These are phyloP conservation scores for Monilinia fructigena DNA, from an alignment of 2,329 filamentous ascomycete species.

Conservation along the genomic window DNA sequence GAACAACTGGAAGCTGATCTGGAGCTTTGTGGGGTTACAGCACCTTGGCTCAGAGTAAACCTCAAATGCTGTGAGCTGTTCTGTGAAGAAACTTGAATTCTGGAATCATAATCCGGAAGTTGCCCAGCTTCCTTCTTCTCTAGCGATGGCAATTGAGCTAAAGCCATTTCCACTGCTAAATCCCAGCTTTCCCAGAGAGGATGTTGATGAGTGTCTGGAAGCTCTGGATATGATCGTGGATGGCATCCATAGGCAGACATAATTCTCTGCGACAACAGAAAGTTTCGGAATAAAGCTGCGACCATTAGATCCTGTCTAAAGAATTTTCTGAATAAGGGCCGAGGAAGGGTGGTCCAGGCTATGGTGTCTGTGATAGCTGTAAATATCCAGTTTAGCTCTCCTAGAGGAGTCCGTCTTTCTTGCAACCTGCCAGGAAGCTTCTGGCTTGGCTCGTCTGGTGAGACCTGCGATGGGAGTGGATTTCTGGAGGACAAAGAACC, in stretches of 20 bases:
- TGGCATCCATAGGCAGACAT: conserved; percentile 97
- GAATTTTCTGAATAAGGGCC: conserved; percentile 90
- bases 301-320: conserved; percentile 98
- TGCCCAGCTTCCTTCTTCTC: conserved; percentile 72
- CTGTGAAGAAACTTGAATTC: conserved; percentile 93
- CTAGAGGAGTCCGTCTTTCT: conserved; percentile 87
- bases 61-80: conserved; percentile 95
- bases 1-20: conserved; percentile 91
- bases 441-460: conserved; percentile 76
- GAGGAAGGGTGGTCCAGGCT: conserved; percentile 91
- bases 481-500: conserved; percentile 98
- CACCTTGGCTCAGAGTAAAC: conserved; percentile 85
- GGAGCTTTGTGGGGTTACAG: conserved; percentile 82
- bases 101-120: conserved; percentile 73
- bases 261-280: conserved; percentile 87
- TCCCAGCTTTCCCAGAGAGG: conserved; percentile 98
- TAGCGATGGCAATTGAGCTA: conserved; percentile 83
- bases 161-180: conserved; percentile 89
- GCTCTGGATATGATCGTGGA: conserved; percentile 83
- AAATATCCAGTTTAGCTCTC: conserved; percentile 98
- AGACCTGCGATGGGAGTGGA: conserved; percentile 59
- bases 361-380: conserved; percentile 99
- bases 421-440: conserved; percentile 89
- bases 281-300: conserved; percentile 95
- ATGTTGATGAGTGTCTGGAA: conserved; percentile 95